Conservation (phyloP, 495 filamentous ascomycete genomes). For the Talaromyces liani region DNA sequence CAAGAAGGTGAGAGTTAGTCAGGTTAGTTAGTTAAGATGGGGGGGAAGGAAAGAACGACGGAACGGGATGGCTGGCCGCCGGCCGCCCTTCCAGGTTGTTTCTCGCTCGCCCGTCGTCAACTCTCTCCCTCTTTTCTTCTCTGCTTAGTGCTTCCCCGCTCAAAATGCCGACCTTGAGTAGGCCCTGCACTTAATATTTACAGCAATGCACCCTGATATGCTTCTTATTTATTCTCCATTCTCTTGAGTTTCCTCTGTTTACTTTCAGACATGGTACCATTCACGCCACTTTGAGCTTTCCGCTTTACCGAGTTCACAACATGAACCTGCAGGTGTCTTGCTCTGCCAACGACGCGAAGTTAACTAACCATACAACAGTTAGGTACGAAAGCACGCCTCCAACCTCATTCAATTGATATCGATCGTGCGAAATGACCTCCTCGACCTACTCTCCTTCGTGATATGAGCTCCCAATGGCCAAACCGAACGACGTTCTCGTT, state of each 20-base stretch:
- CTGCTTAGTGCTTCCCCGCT: background rate
- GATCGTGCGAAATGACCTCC: background rate
- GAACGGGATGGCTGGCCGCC: slow-evolving; percentile 24
- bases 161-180: background rate
- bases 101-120: background rate
- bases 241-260: background rate
- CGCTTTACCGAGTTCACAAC: background rate
- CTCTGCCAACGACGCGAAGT: background rate
- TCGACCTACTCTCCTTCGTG: background rate
- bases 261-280: background rate
- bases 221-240: background rate
- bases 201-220: background rate
- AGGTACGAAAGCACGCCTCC: background rate
- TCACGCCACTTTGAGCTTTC: background rate
- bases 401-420: background rate
- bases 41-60: slow-evolving; percentile 25
- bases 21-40: slow-evolving; percentile 16
- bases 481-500: background rate
- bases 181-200: background rate
- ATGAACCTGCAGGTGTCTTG: background rate
- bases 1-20: slow-evolving; percentile 4
- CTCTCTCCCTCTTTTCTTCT: background rate
- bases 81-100: slow-evolving; percentile 15
- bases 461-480: background rate
- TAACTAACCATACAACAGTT: background rate